Conservation (phyloP, 2,329 filamentous ascomycete species). For the Decorospora gaudefroyi region DNA sequence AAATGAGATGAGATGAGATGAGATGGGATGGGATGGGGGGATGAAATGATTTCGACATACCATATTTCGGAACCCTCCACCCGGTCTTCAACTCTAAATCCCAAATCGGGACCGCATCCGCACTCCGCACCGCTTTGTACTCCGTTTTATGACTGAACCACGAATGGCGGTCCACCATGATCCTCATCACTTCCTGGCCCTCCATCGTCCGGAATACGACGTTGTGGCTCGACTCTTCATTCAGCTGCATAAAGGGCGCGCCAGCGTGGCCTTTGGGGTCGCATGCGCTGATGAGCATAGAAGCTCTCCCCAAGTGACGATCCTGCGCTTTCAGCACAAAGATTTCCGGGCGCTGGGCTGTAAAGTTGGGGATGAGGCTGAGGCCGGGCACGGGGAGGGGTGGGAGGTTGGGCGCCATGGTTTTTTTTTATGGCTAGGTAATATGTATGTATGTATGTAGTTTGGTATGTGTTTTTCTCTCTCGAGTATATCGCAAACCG, state of each 20-base stretch:
- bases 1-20: too few species aligned
- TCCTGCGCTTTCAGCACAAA: constrained; percentile 23
- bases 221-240: constrained; percentile 13
- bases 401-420: constrained; percentile 12
- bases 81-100: constrained; percentile 17
- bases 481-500: too few species aligned
- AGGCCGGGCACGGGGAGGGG: constrained; percentile 25
- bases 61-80: constrained; percentile 17
- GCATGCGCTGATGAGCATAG: constrained; percentile 13
- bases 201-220: constrained; percentile 20
- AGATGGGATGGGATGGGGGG: not conserved
- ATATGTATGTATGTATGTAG: too few species aligned
- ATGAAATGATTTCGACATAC: constrained; percentile 15
- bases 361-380: constrained; percentile 19
- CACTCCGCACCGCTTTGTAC: constrained; percentile 21
- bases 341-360: constrained; percentile 14
- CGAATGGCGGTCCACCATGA: constrained; percentile 15
- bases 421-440: too few species aligned
- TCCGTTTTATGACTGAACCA: constrained; percentile 13
- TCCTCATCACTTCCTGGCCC: constrained; percentile 22
- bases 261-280: constrained; percentile 9
- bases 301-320: constrained; percentile 4
- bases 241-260: constrained; percentile 17
- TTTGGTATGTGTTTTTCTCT: too few species aligned
- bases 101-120: constrained; percentile 21